These are phyloP conservation scores for Grifola frondosa DNA, from an alignment of 1,284 basidiomycete species.

Conservation along the genomic window DNA sequence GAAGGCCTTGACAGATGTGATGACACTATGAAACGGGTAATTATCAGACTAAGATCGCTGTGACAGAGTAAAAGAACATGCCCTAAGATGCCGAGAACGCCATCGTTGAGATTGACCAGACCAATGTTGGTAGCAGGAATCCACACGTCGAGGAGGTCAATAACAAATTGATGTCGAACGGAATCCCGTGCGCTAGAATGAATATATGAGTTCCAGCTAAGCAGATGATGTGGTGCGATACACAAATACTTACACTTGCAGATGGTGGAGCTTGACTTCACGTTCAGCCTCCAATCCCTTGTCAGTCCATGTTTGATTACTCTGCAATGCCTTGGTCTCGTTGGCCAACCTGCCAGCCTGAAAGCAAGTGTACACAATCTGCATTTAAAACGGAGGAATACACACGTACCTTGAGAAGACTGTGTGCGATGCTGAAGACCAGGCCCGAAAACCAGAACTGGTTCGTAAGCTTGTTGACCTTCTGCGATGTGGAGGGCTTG, in stretches of 20 bases:
- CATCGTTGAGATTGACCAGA: slow-evolving; percentile 82
- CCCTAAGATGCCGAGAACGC: slow-evolving; percentile 82
- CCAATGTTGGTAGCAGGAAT: slow-evolving; percentile 87
- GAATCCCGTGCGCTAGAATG: slow-evolving; percentile 59
- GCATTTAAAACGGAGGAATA: not conserved
- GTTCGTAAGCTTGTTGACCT: slow-evolving; percentile 73
- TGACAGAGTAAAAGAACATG: slow-evolving; percentile 36
- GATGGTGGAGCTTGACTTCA: slow-evolving; percentile 56
- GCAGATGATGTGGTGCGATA: slow-evolving; percentile 5
- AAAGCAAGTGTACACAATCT: not conserved
- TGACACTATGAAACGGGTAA: slow-evolving; percentile 39
- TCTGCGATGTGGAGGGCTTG: slow-evolving; percentile 63
- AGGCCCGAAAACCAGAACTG: slow-evolving; percentile 93
- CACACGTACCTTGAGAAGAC: slow-evolving; percentile 59
- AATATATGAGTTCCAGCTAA: slow-evolving; percentile 2
- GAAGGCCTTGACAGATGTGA: slow-evolving; percentile 58
- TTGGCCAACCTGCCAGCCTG: slow-evolving; percentile 60
- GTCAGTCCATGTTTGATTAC: slow-evolving; percentile 48
- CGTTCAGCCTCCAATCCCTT: slow-evolving; percentile 69
- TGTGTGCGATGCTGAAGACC: slow-evolving; percentile 69
- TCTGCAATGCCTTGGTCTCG: slow-evolving; percentile 54
- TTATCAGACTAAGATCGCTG: not conserved
- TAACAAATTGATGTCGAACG: slow-evolving; percentile 74
- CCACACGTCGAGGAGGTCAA: slow-evolving; percentile 84
- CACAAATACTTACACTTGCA: slow-evolving; percentile 50